Percentiles rank a stretch among this genome's conserved stretches.
Evolutionary conservation across 345 rosid genomes (phyloP).

Genomic region (Gossypium ekmanianum): DNA sequence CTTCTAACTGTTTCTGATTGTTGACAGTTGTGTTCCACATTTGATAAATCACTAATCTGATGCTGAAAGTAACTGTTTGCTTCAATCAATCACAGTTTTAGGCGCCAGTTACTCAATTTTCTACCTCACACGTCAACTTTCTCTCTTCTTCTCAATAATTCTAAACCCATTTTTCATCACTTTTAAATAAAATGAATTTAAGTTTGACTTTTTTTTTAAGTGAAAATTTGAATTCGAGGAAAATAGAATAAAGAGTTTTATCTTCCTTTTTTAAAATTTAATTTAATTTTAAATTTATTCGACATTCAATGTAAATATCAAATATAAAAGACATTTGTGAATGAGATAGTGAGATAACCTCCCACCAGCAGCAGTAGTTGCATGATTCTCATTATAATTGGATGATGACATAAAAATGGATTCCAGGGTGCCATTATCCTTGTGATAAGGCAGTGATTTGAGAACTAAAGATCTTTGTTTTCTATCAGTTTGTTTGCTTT

Average conservation of each 20-base stretch:
- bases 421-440: conserved; percentile 6
- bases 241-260: not conserved
- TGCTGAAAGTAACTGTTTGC: not conserved
- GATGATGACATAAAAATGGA: conserved; percentile 1
- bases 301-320: too few species aligned
- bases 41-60: not conserved
- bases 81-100: conserved; percentile 3
- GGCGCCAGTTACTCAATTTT: not conserved
- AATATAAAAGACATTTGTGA: not conserved
- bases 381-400: conserved; percentile 9
- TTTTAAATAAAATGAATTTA: too few species aligned
- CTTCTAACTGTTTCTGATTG: not conserved
- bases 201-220: too few species aligned
- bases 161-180: too few species aligned
- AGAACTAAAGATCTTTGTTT: conserved; percentile 25
- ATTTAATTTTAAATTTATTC: not conserved
- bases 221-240: too few species aligned
- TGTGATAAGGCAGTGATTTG: conserved; percentile 11
- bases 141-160: conserved; percentile 1
- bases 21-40: conserved; percentile 17
- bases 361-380: not conserved
- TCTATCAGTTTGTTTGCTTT: conserved; percentile 1
- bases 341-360: not conserved
- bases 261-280: not conserved
- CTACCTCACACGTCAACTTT: conserved; percentile 7